phyloP scores from a whole-genome alignment of 176 grass and related monocot species.

The Hordeum vulgare region MorexV3_pseudomolecules_assembly NC_058524.1:184187676-184188175 shows the following conservation, averaged over 20 bases:
- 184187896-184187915: conserved; percentile 81
- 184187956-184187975: conserved; percentile 61
- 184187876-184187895: conserved; percentile 53
- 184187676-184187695: conserved; percentile 22
- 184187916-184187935: conserved; percentile 84
- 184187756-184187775: conserved; percentile 25
- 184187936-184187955: conserved; percentile 83
- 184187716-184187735: conserved; percentile 23
- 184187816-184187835: conserved; percentile 58
- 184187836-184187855: conserved; percentile 87
- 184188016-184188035: conserved; percentile 84
- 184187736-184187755: conserved; percentile 7
- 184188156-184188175: conserved; percentile 56
- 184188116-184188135: conserved; percentile 56
- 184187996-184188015: conserved; percentile 89
- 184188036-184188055: conserved; percentile 84
- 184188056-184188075: conserved; percentile 56
- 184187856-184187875: conserved; percentile 91
- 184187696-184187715: conserved; percentile 11
- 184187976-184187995: conserved; percentile 80
- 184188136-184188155: conserved; percentile 75
- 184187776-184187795: conserved; percentile 16
- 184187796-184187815: conserved; percentile 34
- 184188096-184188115: conserved; percentile 59
- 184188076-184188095: conserved; percentile 62